Base-by-base conservation (phyloP, 202 grass and related monocot species). In the Bolboschoenoplectus hybrid region DNA sequence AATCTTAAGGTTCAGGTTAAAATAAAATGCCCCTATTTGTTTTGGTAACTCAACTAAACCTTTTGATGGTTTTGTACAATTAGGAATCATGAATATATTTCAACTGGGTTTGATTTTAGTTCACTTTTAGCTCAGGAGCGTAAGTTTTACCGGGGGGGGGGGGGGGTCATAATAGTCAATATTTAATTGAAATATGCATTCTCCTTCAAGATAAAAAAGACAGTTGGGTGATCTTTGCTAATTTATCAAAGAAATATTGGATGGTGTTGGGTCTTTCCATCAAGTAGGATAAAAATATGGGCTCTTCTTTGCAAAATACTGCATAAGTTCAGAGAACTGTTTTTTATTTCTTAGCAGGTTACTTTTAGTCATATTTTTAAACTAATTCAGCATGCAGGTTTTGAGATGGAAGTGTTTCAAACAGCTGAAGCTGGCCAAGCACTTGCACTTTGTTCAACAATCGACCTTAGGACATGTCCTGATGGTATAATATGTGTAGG, bases 401-500 rank as follows among this genome's bases (percentile, higher is more conserved):
- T 98, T 81, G 64, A 69, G 3, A 98, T 95, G 96, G 84, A 91
- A 91, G 91, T 98, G 32, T 74, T 98, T 13, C 90, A 98, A 88
- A 98, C 96, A 82, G 81, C 85, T 65, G 88, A 91, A 88, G 91
- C 96, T 11, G 96, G 93, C 80, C 93, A 98, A 89, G 96, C 96
- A 90, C 91, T 93, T 77, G 47, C 78, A 81, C 84, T 98, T 92
- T 88, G 91, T 85, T 95, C 90, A 82, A 92, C 82, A 71, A 67
- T 98, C 74, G 89, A 98, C 75, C 84, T 94, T 71, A 85, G 66
- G 58, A 89, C 87, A 86, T 95, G 65, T 71, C 91, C 90, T 87
- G 89, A 94, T 86, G 96, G 96, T 94, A 93, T 98, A 80, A 84
- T 98, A 89, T 98, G 93, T 85, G 87, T 97, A 66, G 95, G 95